Conservation (phyloP, 805 yeast species). For the Candida alai region DNA sequence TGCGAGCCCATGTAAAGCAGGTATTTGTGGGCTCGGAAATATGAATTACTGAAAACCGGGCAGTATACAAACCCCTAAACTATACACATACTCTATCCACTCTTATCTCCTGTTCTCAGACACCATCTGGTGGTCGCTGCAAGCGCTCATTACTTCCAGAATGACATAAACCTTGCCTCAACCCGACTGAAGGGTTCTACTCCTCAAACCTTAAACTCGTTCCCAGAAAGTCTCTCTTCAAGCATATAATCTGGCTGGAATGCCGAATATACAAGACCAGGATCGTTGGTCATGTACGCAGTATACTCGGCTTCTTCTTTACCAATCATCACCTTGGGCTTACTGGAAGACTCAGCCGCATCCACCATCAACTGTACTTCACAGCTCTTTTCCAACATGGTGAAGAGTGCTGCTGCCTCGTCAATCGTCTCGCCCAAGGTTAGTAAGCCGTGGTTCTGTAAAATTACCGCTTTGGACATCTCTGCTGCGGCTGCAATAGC, state of each 20-base stretch:
- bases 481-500: conserved; percentile 29
- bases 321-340: conserved; percentile 40
- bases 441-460: conserved; percentile 32
- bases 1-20: too few relatives aligned
- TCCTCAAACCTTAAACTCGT: conserved; percentile 2
- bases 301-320: conserved; percentile 70
- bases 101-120: too few relatives aligned
- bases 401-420: conserved; percentile 33
- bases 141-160: too few relatives aligned
- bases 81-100: too few relatives aligned
- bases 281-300: conserved; percentile 54
- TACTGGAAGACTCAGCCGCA: conserved; percentile 43
- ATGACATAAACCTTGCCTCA: too few relatives aligned
- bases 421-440: conserved; percentile 34
- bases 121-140: too few relatives aligned
- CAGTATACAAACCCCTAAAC: too few relatives aligned
- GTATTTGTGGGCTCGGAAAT: too few relatives aligned
- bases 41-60: too few relatives aligned
- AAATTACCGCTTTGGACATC: conserved; percentile 27
- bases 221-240: conserved; percentile 13
- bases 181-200: too few relatives aligned
- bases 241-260: conserved; percentile 66
- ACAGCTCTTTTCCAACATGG: conserved; percentile 30
- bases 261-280: conserved; percentile 66
- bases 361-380: conserved; percentile 27